phyloP scores from a whole-genome alignment of 2,329 filamentous ascomycete species.

The Rhynchosporium agropyri region DNA sequence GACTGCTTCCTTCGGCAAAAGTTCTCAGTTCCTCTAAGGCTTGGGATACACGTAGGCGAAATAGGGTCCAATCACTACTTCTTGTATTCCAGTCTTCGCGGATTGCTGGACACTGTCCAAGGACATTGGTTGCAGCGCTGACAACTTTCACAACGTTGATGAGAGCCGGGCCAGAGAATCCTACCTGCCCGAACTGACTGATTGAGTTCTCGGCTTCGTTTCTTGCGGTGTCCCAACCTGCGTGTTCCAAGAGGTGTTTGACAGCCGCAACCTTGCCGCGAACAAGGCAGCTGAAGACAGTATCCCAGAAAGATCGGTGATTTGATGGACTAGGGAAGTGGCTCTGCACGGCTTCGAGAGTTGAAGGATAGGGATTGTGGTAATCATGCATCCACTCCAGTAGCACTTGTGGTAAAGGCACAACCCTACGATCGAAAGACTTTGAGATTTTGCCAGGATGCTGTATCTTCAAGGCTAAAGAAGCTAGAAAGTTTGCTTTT shows the following conservation, averaged over 20 bases:
- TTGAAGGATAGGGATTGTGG: slow-evolving; percentile 71
- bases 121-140: slow-evolving; percentile 66
- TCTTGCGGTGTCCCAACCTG: slow-evolving; percentile 77
- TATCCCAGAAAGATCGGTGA: slow-evolving; percentile 82
- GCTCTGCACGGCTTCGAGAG: slow-evolving; percentile 65
- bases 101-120: slow-evolving; percentile 73
- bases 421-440: slow-evolving; percentile 35
- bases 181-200: slow-evolving; percentile 54
- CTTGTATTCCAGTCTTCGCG: slow-evolving; percentile 80
- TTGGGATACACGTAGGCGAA: slow-evolving; percentile 72
- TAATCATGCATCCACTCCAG: slow-evolving; percentile 80
- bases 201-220: slow-evolving; percentile 64
- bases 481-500: slow-evolving; percentile 79
- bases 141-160: slow-evolving; percentile 75
- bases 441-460: slow-evolving; percentile 55
- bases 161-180: slow-evolving; percentile 74
- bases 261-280: slow-evolving; percentile 73
- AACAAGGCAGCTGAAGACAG: slow-evolving; percentile 71
- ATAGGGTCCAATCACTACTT: slow-evolving; percentile 80
- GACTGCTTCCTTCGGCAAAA: slow-evolving; percentile 75
- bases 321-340: slow-evolving; percentile 73
- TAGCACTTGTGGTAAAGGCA: slow-evolving; percentile 73
- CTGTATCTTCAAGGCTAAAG: slow-evolving; percentile 76
- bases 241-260: slow-evolving; percentile 68
- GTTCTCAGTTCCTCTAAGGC: slow-evolving; percentile 71